Evolutionary conservation across 106 monocot species (phyloP).

Genomic region (Platanthera guangdongensis): DNA sequence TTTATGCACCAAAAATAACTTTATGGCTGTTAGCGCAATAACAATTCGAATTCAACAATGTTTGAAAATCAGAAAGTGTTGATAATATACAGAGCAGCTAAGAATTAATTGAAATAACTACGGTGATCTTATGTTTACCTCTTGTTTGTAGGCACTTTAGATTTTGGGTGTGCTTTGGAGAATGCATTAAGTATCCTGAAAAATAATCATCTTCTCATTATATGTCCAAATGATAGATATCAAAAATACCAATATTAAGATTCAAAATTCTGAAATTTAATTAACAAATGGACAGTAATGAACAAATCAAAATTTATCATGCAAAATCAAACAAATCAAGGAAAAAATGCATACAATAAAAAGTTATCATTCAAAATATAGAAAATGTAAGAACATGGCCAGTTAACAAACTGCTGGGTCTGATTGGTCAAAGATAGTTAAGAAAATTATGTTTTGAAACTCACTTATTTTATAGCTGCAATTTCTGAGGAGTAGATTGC

Average conservation of each 20-base stretch:
- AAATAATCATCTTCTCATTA: background rate
- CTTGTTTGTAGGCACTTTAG: constrained; percentile 58
- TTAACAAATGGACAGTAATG: background rate
- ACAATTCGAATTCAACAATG: background rate
- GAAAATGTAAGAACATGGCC: background rate
- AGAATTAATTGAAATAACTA: background rate
- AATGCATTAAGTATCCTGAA: constrained; percentile 85
- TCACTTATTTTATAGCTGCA: background rate
- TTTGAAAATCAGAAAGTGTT: background rate
- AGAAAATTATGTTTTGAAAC: background rate
- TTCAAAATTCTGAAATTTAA: background rate
- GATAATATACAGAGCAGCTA: background rate
- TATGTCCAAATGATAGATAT: background rate
- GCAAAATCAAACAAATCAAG: background rate
- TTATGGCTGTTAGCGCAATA: background rate
- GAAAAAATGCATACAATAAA: background rate
- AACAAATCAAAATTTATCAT: background rate
- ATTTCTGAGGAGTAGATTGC: background rate
- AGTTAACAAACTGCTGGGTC: background rate
- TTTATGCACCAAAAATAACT: background rate
- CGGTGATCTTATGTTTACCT: constrained; percentile 31
- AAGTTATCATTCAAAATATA: background rate
- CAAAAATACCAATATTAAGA: background rate
- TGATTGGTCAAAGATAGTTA: background rate
- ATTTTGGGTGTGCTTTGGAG: constrained; percentile 81